These are phyloP conservation scores for Agaricus blazei DNA, from an alignment of 768 basidiomycete species.

Conservation along the genomic window DNA sequence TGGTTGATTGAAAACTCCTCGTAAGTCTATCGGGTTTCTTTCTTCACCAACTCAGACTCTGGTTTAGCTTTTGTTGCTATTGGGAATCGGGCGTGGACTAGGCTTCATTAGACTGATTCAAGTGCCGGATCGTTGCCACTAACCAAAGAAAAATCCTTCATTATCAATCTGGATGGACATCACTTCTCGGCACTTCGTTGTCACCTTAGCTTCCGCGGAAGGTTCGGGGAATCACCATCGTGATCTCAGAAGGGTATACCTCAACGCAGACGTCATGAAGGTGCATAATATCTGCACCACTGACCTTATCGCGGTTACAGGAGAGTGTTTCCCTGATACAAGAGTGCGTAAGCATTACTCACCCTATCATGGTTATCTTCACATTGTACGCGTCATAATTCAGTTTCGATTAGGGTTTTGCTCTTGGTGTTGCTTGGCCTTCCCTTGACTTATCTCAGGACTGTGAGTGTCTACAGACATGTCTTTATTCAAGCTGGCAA, in stretches of 20 bases:
- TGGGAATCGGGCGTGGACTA: not conserved
- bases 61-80: not conserved
- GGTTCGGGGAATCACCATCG: conserved; percentile 29
- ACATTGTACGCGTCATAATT: not conserved
- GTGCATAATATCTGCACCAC: conserved; percentile 59
- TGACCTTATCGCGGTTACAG: conserved; percentile 57
- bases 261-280: conserved; percentile 61
- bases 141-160: not conserved
- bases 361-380: not conserved
- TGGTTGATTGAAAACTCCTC: not conserved
- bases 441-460: conserved; percentile 54
- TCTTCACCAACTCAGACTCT: not conserved
- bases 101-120: not conserved
- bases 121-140: not conserved
- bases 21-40: not conserved
- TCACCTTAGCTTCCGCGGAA: conserved; percentile 28
- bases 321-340: conserved; percentile 21
- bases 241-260: conserved; percentile 55
- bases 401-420: conserved; percentile 41
- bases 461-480: conserved; percentile 37
- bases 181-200: conserved; percentile 34
- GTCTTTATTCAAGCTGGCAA: conserved; percentile 2
- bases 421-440: conserved; percentile 76
- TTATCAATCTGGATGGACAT: conserved; percentile 12
- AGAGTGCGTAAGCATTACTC: conserved; percentile 19